Evolutionary conservation across 2,329 filamentous ascomycete genomes (phyloP).

Genomic region (Neospermospora avenae): DNA sequence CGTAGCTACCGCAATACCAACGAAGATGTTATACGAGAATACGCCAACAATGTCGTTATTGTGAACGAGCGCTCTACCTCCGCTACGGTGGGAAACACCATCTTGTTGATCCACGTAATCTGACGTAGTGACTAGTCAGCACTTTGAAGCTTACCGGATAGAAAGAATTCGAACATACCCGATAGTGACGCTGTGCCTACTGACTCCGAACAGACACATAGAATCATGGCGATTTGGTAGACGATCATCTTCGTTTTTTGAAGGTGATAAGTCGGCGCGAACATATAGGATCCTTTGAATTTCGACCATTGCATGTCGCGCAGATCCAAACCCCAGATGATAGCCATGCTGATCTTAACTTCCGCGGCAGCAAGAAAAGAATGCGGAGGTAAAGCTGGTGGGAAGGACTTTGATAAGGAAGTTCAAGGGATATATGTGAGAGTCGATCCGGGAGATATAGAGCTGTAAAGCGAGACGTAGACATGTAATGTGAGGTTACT

Average conservation of each 20-base stretch:
- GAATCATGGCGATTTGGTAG: slow-evolving; percentile 57
- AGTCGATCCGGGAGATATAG: too few relatives aligned
- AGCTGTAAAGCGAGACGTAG: not conserved
- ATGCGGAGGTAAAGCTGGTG: not conserved
- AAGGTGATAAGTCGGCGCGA: slow-evolving; percentile 51
- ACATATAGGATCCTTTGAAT: slow-evolving; percentile 57
- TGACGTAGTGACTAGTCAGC: slow-evolving; percentile 23
- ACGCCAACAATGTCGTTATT: slow-evolving; percentile 55
- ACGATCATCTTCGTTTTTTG: slow-evolving; percentile 56
- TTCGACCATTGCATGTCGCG: slow-evolving; percentile 55
- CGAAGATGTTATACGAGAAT: slow-evolving; percentile 56
- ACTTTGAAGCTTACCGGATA: not conserved
- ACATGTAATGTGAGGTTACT: not conserved
- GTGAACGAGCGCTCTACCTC: slow-evolving; percentile 41
- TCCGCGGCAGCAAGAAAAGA: not conserved
- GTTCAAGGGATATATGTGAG: not conserved
- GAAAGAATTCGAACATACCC: slow-evolving; percentile 37
- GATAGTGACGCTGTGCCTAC: slow-evolving; percentile 53
- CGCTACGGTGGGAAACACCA: slow-evolving; percentile 41
- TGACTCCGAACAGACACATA: slow-evolving; percentile 53
- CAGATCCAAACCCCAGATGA: slow-evolving; percentile 57
- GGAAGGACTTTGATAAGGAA: not conserved
- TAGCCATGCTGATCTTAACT: slow-evolving; percentile 36
- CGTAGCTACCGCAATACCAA: slow-evolving; percentile 53
- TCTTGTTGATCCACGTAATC: slow-evolving; percentile 54